phyloP scores from a whole-genome alignment of 176 grass and related monocot species.

The Oryza meridionalis region DNA sequence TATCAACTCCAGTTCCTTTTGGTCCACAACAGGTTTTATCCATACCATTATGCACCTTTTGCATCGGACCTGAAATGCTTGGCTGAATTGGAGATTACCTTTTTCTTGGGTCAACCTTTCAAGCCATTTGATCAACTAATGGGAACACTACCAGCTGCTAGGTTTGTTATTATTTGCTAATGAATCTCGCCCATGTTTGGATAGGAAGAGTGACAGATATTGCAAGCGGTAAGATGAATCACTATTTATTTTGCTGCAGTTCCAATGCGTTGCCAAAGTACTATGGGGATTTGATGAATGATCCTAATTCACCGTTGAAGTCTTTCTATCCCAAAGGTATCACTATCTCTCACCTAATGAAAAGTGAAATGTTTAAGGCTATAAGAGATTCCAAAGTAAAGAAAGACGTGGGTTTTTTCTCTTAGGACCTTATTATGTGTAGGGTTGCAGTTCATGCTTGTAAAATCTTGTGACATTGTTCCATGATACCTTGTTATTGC shows the following conservation, averaged over 20 bases:
- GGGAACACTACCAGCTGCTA: constrained; percentile 96
- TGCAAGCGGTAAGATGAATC: constrained; percentile 38
- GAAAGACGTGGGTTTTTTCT: neutral
- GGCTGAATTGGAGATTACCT: constrained; percentile 95
- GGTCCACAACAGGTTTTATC: constrained; percentile 78
- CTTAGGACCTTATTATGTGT: constrained; percentile 17
- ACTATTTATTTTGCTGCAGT: constrained; percentile 61
- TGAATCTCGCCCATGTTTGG: constrained; percentile 18
- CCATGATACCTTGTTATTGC: constrained; percentile 12
- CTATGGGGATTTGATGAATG: constrained; percentile 76
- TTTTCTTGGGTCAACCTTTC: constrained; percentile 99
- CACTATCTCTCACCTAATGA: constrained; percentile 8
- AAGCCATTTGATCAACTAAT: constrained; percentile 99
- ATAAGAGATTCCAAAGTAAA: constrained; percentile 1
- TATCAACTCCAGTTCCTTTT: constrained; percentile 18
- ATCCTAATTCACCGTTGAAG: constrained; percentile 82
- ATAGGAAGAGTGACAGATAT: constrained; percentile 18
- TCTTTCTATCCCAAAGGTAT: constrained; percentile 95
- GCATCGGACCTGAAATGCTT: constrained; percentile 85
- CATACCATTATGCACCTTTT: constrained; percentile 98
- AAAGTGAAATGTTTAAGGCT: neutral
- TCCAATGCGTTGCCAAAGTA: constrained; percentile 88
- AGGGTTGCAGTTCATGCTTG: constrained; percentile 10
- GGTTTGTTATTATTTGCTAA: constrained; percentile 59
- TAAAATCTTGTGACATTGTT: constrained; percentile 31